Evolutionary conservation across 331 rosid species (phyloP).

Genomic region (Rosa hybrid): DNA sequence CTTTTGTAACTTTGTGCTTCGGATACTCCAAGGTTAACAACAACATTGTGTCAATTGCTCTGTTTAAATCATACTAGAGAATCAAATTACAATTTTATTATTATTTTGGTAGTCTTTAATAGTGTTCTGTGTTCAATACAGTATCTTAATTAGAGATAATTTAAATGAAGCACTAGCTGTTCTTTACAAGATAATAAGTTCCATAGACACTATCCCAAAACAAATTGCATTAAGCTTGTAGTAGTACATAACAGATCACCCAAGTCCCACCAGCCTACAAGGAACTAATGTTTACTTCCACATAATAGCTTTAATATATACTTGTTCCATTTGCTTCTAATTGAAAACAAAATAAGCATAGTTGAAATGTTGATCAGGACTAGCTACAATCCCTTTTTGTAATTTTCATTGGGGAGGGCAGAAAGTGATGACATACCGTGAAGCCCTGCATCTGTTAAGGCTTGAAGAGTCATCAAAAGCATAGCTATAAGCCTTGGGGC

Average conservation of each 20-base stretch:
- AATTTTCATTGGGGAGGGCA: constrained; percentile 62
- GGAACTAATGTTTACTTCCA: background rate
- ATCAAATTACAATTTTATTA: background rate
- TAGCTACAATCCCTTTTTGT: background rate
- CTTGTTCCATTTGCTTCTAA: constrained; percentile 11
- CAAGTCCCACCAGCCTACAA: background rate
- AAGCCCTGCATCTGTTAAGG: constrained; percentile 77
- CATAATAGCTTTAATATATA: background rate
- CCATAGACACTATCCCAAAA: background rate
- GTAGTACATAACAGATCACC: background rate
- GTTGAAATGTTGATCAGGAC: background rate
- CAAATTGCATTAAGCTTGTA: background rate
- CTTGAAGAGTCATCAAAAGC: constrained; percentile 88
- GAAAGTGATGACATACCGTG: constrained; percentile 82
- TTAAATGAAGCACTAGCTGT: background rate
- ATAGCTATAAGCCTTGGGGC: constrained; percentile 94
- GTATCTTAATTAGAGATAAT: background rate
- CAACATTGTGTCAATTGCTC: background rate
- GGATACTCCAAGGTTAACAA: background rate
- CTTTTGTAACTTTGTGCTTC: background rate
- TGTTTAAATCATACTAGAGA: background rate
- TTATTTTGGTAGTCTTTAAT: background rate
- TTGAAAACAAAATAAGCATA: background rate
- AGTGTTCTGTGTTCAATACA: background rate
- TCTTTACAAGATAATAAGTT: background rate